Percentiles rank a stretch among this genome's conserved stretches.
Conservation (phyloP, 2,329 filamentous ascomycete species). For the Aureobasidium subglaciale region DNA sequence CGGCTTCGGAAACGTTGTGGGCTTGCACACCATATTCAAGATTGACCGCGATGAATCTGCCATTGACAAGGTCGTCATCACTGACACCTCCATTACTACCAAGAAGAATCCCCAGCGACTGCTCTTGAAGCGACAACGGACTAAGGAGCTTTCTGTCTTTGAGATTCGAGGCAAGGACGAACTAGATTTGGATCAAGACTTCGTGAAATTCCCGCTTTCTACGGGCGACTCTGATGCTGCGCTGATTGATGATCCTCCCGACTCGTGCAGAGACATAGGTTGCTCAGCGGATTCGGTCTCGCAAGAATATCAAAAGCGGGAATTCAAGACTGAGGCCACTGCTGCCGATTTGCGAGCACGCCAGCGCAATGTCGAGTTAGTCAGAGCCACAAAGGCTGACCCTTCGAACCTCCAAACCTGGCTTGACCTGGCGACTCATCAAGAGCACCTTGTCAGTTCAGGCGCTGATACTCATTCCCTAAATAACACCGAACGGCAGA, state of each 20-base stretch:
- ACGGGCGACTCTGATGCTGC: constrained; percentile 5
- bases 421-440: constrained; percentile 71
- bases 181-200: constrained; percentile 5
- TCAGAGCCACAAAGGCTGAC: constrained; percentile 54
- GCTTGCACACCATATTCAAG: constrained; percentile 50
- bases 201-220: background rate
- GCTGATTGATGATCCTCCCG: background rate
- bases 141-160: constrained; percentile 36
- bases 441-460: constrained; percentile 58
- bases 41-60: constrained; percentile 60
- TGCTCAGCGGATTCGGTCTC: too few relatives aligned
- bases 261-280: background rate
- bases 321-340: background rate
- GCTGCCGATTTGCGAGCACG: constrained; percentile 30
- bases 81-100: background rate
- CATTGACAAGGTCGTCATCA: constrained; percentile 33
- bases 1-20: constrained; percentile 65
- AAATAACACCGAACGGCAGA: constrained; percentile 56
- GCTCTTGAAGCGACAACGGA: constrained; percentile 36
- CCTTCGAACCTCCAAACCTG: constrained; percentile 65
- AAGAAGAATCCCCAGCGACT: constrained; percentile 27
- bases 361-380: constrained; percentile 54
- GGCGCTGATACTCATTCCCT: constrained; percentile 39
- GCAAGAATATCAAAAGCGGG: background rate
- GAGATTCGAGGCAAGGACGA: background rate